A percentile compares a stretch with the other conserved stretches of the same genome.
These are phyloP conservation scores for Trichoderma koningiopsis DNA, from an alignment of 2,329 filamentous ascomycete species.

Conservation along the genomic window DNA sequence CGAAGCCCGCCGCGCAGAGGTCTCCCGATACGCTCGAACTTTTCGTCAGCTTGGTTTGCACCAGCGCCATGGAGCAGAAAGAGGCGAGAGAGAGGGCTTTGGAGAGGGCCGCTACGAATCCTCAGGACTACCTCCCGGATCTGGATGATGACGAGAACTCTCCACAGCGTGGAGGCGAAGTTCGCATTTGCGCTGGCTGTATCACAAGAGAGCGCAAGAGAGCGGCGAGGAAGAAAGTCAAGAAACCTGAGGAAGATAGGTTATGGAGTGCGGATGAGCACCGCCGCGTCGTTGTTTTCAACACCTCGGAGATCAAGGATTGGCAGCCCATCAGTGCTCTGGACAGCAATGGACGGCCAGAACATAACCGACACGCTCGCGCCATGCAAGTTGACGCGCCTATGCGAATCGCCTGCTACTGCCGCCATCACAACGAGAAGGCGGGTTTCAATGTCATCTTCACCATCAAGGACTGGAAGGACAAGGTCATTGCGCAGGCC, in stretches of 20 bases:
- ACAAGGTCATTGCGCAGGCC: slow-evolving; percentile 77
- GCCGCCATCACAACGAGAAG: slow-evolving; percentile 92
- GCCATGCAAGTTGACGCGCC: slow-evolving; percentile 80
- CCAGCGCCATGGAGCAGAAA: slow-evolving; percentile 81
- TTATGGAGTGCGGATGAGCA: slow-evolving; percentile 80
- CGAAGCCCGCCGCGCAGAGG: slow-evolving; percentile 67
- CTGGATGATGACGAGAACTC: slow-evolving; percentile 65
- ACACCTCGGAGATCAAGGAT: slow-evolving; percentile 83
- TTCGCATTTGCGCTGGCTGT: slow-evolving; percentile 89
- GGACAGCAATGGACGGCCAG: slow-evolving; percentile 46
- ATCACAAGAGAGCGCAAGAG: slow-evolving; percentile 89
- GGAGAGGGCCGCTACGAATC: slow-evolving; percentile 50
- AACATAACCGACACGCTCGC: slow-evolving; percentile 54
- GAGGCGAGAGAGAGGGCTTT: slow-evolving; percentile 69
- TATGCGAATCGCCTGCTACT: slow-evolving; percentile 97
- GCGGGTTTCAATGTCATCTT: slow-evolving; percentile 91
- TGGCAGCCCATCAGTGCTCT: slow-evolving; percentile 67
- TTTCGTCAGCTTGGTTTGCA: slow-evolving; percentile 82
- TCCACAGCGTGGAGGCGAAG: slow-evolving; percentile 86
- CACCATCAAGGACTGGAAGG: slow-evolving; percentile 81
- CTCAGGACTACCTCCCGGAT: slow-evolving; percentile 42
- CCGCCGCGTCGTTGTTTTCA: slow-evolving; percentile 85
- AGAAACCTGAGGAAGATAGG: slow-evolving; percentile 90
- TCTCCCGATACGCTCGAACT: slow-evolving; percentile 77
- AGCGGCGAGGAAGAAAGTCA: slow-evolving; percentile 87